A percentile compares a stretch with the other conserved stretches of the same genome.
Conservation (phyloP, 441 rosid species). For the Adansonia rubrostipa region DNA sequence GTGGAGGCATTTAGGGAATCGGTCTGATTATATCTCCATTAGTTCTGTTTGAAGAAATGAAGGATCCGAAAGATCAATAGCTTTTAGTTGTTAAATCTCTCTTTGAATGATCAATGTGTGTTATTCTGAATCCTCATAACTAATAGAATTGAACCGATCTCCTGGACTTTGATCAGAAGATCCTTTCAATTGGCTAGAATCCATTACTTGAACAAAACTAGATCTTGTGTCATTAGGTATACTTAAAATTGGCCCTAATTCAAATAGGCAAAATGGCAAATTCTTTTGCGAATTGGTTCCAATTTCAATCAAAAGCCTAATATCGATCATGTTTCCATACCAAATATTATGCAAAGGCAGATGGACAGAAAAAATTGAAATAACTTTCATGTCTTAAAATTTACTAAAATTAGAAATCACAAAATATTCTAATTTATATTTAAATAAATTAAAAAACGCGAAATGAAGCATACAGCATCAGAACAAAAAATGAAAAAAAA, state of each 20-base stretch:
- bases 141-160: too few relatives aligned
- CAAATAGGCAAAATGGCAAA: neutral
- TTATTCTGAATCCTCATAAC: too few relatives aligned
- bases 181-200: too few relatives aligned
- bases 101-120: too few relatives aligned
- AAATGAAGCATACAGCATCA: neutral
- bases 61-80: too few relatives aligned
- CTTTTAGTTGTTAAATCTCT: too few relatives aligned
- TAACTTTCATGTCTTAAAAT: neutral
- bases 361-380: neutral
- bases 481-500: neutral
- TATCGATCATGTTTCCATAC: neutral
- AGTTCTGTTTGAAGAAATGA: too few relatives aligned
- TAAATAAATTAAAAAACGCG: neutral
- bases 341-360: neutral
- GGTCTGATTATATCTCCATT: too few relatives aligned
- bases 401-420: neutral
- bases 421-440: neutral
- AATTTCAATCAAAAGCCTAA: slow-evolving; percentile 1
- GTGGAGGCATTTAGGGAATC: too few relatives aligned
- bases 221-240: too few relatives aligned
- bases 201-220: too few relatives aligned
- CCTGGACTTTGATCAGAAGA: too few relatives aligned
- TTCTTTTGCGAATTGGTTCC: neutral
- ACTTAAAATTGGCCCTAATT: neutral